These are phyloP conservation scores for Corylus avellana DNA, from an alignment of 306 rosid genomes.

Conservation along the genomic window DNA sequence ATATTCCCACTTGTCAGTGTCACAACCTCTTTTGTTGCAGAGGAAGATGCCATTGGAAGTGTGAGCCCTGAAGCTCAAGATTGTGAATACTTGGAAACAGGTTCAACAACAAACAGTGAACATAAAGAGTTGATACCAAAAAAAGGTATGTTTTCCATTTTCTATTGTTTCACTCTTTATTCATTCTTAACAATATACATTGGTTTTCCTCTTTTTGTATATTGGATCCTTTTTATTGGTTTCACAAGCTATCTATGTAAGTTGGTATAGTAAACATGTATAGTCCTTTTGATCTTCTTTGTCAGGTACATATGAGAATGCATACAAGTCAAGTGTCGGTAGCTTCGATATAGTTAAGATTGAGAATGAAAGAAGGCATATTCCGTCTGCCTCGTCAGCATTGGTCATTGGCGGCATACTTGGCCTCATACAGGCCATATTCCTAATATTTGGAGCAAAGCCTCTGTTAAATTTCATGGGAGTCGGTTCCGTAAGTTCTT, in stretches of 20 bases:
- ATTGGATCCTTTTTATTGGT: slow-evolving; percentile 1
- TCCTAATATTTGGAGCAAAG: slow-evolving; percentile 79
- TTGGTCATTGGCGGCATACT: slow-evolving; percentile 78
- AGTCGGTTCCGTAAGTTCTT: slow-evolving; percentile 63
- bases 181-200: background rate
- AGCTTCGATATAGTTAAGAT: slow-evolving; percentile 43
- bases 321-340: slow-evolving; percentile 35
- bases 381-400: slow-evolving; percentile 95
- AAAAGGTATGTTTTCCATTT: slow-evolving; percentile 43
- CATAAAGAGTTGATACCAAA: slow-evolving; percentile 53
- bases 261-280: slow-evolving; percentile 1
- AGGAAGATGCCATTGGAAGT: slow-evolving; percentile 68
- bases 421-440: slow-evolving; percentile 72
- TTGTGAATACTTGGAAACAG: slow-evolving; percentile 43
- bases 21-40: slow-evolving; percentile 96
- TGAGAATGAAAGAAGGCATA: slow-evolving; percentile 51
- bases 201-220: background rate
- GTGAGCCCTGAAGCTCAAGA: slow-evolving; percentile 40
- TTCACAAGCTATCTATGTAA: slow-evolving; percentile 9
- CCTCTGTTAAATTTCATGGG: slow-evolving; percentile 93
- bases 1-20: slow-evolving; percentile 93
- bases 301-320: slow-evolving; percentile 42
- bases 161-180: background rate
- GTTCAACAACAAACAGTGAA: slow-evolving; percentile 44
- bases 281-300: slow-evolving; percentile 20